These are phyloP conservation scores for Papiliotrema laurentii DNA, from an alignment of 1,284 basidiomycete genomes.

Conservation along the genomic window DNA sequence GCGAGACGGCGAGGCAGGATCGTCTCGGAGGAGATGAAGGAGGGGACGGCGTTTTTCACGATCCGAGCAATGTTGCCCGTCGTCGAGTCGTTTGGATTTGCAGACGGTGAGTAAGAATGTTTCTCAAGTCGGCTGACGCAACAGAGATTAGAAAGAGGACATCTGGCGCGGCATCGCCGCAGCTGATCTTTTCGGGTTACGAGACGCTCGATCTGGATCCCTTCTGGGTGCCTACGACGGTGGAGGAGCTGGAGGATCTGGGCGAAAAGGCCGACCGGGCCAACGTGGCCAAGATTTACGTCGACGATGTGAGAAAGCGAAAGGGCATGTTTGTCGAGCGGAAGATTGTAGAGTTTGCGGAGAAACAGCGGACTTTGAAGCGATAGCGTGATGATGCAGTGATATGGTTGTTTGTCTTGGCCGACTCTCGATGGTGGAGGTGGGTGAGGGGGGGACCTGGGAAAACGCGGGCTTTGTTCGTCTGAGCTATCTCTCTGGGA, in stretches of 20 bases:
- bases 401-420: too few relatives aligned
- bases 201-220: conserved; percentile 89
- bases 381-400: too few relatives aligned
- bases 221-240: conserved; percentile 98
- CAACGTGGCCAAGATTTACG: conserved; percentile 91
- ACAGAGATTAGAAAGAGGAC: conserved; percentile 95
- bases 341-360: conserved; percentile 88
- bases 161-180: conserved; percentile 92
- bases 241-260: conserved; percentile 95
- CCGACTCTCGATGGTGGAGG: too few relatives aligned
- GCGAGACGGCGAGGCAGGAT: conserved; percentile 85
- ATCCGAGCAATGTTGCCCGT: conserved; percentile 89
- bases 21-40: conserved; percentile 96
- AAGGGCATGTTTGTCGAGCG: conserved; percentile 94
- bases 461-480: too few relatives aligned
- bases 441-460: too few relatives aligned
- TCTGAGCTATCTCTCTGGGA: too few relatives aligned
- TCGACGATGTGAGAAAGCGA: conserved; percentile 83
- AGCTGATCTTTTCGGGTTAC: conserved; percentile 91
- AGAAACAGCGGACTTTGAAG: conserved; percentile 96
- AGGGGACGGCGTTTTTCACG: conserved; percentile 93
- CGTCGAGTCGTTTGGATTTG: conserved; percentile 95
- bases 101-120: conserved; percentile 63
- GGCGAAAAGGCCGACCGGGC: conserved; percentile 92
- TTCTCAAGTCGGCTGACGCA: neutral